phyloP scores from a whole-genome alignment of 805 yeast genomes.

The Monosporozyma unispora region DNA sequence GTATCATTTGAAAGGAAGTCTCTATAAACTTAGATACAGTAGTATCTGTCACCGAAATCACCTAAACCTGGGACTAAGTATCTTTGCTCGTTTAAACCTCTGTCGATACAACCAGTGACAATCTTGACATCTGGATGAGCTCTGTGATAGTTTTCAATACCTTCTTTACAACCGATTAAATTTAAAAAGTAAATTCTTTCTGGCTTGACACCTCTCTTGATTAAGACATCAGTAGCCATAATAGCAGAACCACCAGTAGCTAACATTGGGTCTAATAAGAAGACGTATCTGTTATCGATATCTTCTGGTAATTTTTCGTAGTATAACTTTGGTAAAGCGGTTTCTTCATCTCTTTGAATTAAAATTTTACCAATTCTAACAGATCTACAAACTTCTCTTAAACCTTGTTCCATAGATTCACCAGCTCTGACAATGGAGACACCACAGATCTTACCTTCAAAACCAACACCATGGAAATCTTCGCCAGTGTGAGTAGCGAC shows the following conservation, averaged over 20 bases:
- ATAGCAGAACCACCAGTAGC: slow-evolving; percentile 99
- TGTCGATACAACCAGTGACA: slow-evolving; percentile 90
- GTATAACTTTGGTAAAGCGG: slow-evolving; percentile 84
- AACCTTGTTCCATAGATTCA: slow-evolving; percentile 97
- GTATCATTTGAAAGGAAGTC: not conserved
- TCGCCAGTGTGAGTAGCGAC: slow-evolving; percentile 74
- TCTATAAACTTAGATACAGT: slow-evolving; percentile 51
- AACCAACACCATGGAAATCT: slow-evolving; percentile 64
- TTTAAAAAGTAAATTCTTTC: slow-evolving; percentile 86
- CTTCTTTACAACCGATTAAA: slow-evolving; percentile 91
- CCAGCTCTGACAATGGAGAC: slow-evolving; percentile 98
- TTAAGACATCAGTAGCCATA: slow-evolving; percentile 93
- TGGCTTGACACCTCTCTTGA: slow-evolving; percentile 76
- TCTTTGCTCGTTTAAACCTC: slow-evolving; percentile 72
- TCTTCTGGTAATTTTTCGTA: slow-evolving; percentile 94
- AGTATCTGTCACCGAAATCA: slow-evolving; percentile 96
- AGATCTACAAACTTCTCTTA: slow-evolving; percentile 93
- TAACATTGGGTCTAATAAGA: slow-evolving; percentile 90
- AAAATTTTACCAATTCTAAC: slow-evolving; percentile 94
- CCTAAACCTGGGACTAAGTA: slow-evolving; percentile 93
- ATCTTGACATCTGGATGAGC: slow-evolving; percentile 79
- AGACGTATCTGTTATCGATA: slow-evolving; percentile 78
- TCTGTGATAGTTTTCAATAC: slow-evolving; percentile 66
- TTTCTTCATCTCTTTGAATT: slow-evolving; percentile 97
- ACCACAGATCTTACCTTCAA: slow-evolving; percentile 92